Evolutionary conservation across 2,329 filamentous ascomycete genomes (phyloP).

Genomic region (Pseudophaeomoniella oleicola): DNA sequence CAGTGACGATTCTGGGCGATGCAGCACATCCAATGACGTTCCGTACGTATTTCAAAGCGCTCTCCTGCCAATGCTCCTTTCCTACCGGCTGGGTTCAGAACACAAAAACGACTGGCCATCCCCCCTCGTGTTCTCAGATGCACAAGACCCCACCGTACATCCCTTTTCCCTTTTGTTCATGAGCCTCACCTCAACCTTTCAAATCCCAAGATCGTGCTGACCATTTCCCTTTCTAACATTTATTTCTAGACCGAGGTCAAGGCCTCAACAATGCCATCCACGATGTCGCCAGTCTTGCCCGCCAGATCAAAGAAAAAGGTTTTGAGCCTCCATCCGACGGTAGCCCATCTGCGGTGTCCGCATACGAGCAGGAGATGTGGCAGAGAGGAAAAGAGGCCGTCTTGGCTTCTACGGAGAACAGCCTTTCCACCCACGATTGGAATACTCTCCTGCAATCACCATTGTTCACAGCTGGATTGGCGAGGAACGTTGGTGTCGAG

Average conservation of each 20-base stretch:
- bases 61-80: slow-evolving; percentile 1
- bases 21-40: slow-evolving; percentile 23
- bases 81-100: neutral
- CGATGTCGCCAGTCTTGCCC: slow-evolving; percentile 12
- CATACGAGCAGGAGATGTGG: slow-evolving; percentile 22
- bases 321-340: neutral
- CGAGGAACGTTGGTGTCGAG: slow-evolving; percentile 22
- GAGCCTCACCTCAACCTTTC: too few species aligned
- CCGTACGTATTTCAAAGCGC: slow-evolving; percentile 14
- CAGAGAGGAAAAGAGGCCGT: slow-evolving; percentile 27
- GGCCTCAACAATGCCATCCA: slow-evolving; percentile 21
- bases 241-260: slow-evolving; percentile 19
- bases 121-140: neutral
- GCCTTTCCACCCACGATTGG: slow-evolving; percentile 29
- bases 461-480: slow-evolving; percentile 9
- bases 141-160: slow-evolving; percentile 7
- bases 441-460: slow-evolving; percentile 9
- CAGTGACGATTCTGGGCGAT: slow-evolving; percentile 21
- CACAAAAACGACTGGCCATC: neutral
- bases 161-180: neutral
- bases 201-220: too few species aligned
- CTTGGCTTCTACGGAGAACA: slow-evolving; percentile 25
- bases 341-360: slow-evolving; percentile 1
- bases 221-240: neutral
- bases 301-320: neutral